phyloP scores from a whole-genome alignment of 257 asterid genomes.

The Gardenia jasminoides region DNA sequence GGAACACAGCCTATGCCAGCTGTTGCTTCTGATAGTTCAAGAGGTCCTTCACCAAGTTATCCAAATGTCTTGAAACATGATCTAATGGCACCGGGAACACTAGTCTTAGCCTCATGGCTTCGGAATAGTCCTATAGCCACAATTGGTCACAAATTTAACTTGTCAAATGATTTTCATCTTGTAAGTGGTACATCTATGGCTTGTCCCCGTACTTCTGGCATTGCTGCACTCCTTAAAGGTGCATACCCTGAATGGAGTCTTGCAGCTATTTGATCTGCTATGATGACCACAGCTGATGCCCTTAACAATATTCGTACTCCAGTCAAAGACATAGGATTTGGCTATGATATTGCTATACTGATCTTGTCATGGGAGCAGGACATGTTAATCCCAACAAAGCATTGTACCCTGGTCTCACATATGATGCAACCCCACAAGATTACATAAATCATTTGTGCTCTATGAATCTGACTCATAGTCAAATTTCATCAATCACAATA shows the following conservation, averaged over 20 bases:
- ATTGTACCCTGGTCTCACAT: conserved; percentile 4
- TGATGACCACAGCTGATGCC: conserved; percentile 23
- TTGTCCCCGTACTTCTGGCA: conserved; percentile 24
- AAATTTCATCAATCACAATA: conserved; percentile 7
- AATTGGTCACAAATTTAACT: not conserved
- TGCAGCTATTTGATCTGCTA: conserved; percentile 27
- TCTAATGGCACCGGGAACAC: conserved; percentile 22
- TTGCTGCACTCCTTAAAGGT: conserved; percentile 21
- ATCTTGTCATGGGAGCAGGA: conserved; percentile 16
- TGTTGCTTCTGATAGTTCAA: conserved; percentile 9
- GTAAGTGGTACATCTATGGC: conserved; percentile 23
- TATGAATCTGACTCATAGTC: conserved; percentile 12
- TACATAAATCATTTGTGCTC: conserved; percentile 10
- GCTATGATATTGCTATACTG: conserved; percentile 13
- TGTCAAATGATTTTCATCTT: conserved; percentile 4
- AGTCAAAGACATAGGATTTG: conserved; percentile 14
- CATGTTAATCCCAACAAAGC: conserved; percentile 10
- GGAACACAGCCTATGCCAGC: not conserved
- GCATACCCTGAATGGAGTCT: conserved; percentile 30
- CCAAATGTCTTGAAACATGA: conserved; percentile 19
- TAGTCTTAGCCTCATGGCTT: conserved; percentile 16
- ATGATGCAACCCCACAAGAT: conserved; percentile 6
- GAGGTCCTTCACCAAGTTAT: conserved; percentile 15
- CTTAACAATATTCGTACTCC: conserved; percentile 12
- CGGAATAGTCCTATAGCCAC: not conserved